Conservation (phyloP, 768 basidiomycete genomes). For the Suillus subaureus region DNA sequence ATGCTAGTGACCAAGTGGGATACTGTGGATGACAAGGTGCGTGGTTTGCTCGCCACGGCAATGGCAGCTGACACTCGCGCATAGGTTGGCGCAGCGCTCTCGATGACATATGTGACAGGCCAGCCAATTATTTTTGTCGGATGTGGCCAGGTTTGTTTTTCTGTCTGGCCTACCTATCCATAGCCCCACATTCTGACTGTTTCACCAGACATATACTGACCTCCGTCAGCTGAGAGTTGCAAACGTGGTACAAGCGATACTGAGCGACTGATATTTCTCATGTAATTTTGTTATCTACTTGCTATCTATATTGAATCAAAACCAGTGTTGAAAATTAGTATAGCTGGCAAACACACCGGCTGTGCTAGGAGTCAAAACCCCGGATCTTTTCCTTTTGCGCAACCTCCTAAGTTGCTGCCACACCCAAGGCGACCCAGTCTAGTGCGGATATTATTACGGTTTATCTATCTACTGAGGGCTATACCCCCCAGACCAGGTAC, state of each 20-base stretch:
- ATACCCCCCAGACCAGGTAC: too few relatives aligned
- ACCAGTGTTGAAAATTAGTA: neutral
- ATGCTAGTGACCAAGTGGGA: constrained; percentile 99
- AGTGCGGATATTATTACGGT: too few relatives aligned
- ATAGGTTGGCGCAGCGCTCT: constrained; percentile 96
- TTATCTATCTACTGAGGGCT: too few relatives aligned
- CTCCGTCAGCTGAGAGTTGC: constrained; percentile 85
- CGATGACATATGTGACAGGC: constrained; percentile 99
- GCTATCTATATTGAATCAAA: neutral
- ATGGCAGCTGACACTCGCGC: constrained; percentile 2
- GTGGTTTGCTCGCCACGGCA: constrained; percentile 19
- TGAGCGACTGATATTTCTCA: constrained; percentile 57
- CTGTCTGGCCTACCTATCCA: neutral
- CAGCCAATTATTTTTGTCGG: constrained; percentile 99
- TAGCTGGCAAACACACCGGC: neutral
- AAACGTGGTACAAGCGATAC: constrained; percentile 92
- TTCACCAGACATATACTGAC: constrained; percentile 89
- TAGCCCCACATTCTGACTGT: neutral
- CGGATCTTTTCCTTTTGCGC: neutral
- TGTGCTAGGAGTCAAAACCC: neutral
- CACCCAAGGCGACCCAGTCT: too few relatives aligned
- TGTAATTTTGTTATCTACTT: constrained; percentile 2
- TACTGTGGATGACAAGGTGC: constrained; percentile 94
- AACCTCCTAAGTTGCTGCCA: too few relatives aligned
- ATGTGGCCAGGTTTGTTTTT: constrained; percentile 80